Base-by-base conservation (phyloP, 2,329 filamentous ascomycete genomes). In the Pseudopithomyces maydicus region DNA sequence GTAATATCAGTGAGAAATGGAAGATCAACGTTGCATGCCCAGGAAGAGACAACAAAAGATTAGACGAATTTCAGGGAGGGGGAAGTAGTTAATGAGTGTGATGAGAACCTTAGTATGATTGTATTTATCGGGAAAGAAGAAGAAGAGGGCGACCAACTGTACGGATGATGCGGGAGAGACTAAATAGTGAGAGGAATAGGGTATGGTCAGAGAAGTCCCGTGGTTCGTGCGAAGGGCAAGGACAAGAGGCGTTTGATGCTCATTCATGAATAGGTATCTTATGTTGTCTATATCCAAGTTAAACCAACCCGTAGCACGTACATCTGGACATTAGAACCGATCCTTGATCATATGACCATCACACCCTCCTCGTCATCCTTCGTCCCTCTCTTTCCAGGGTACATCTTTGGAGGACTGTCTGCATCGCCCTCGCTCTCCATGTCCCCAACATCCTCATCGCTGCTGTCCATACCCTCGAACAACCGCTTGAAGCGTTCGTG, bases 391-490 rank as follows among this genome's bases (percentile, higher is more conserved):
- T 56, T 63, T 7, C 58, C 64, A 29, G 26, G 26, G 8, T 29
- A 8, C 26, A 29, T 29, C 2, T 64, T 63, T n/a, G 46, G 54
- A 10, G 35, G 35, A n/a, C 44, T 42, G 0, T 41, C 57, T 20
- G 51, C 59, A 22, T 54, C 54, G 4, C 52, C 42, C 20, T 35
- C 42, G 8, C 33, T 52, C 32, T 45, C 49, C 14, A 54, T 58
- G 14, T 52, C 58, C 35, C 60, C 51, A 38, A 63, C 67, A 29
- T 70, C 69, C n/a, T 67, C 66, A 62, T 69, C 68, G 42, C 66
- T 70, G 29, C 55, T 59, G 52, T 74, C 72, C 35, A 73, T 72
- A 8, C 69, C 69, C 58, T 71, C 71, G 35, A 74, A 75, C 66
- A 75, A 65, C 12, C 64, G 64, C 44, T 66, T 63, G 45, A 75